Evolutionary conservation across 2,329 filamentous ascomycete species (phyloP).

Genomic region (Alternaria angustiovoidea): DNA sequence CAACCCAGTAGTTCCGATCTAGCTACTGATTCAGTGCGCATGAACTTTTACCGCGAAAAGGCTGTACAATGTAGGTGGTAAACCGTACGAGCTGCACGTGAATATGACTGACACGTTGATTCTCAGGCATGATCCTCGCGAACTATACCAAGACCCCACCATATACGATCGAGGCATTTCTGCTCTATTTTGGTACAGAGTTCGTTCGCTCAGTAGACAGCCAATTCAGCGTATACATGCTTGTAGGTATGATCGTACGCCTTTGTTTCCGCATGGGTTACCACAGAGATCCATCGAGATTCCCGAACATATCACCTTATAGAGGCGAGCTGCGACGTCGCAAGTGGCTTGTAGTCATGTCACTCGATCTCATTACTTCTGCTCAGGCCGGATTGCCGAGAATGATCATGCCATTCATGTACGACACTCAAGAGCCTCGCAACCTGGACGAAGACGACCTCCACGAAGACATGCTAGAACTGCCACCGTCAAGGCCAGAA

Average conservation of each 20-base stretch:
- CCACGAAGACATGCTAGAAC: conserved; percentile 44
- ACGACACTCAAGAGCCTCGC: conserved; percentile 50
- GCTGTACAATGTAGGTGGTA: conserved; percentile 33
- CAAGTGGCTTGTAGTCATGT: conserved; percentile 64
- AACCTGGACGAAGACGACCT: conserved; percentile 55
- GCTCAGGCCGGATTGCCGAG: conserved; percentile 51
- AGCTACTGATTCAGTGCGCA: conserved; percentile 25
- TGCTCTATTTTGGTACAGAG: conserved; percentile 43
- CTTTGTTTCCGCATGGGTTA: conserved; percentile 53
- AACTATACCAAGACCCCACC: conserved; percentile 49
- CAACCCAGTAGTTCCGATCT: background rate
- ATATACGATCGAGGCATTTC: conserved; percentile 42
- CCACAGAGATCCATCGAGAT: conserved; percentile 52
- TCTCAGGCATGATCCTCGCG: conserved; percentile 33
- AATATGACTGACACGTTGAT: background rate
- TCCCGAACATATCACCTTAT: conserved; percentile 58
- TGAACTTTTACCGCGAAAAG: conserved; percentile 44
- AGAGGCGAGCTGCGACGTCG: conserved; percentile 68
- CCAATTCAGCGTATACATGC: conserved; percentile 41
- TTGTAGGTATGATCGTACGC: conserved; percentile 43
- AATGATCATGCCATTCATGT: conserved; percentile 49
- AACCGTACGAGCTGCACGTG: background rate
- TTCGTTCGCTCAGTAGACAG: conserved; percentile 39
- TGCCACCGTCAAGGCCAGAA: conserved; percentile 40
- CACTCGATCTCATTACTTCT: conserved; percentile 51